Evolutionary conservation across 345 rosid species (phyloP).

Genomic region (Triadica sebifera): DNA sequence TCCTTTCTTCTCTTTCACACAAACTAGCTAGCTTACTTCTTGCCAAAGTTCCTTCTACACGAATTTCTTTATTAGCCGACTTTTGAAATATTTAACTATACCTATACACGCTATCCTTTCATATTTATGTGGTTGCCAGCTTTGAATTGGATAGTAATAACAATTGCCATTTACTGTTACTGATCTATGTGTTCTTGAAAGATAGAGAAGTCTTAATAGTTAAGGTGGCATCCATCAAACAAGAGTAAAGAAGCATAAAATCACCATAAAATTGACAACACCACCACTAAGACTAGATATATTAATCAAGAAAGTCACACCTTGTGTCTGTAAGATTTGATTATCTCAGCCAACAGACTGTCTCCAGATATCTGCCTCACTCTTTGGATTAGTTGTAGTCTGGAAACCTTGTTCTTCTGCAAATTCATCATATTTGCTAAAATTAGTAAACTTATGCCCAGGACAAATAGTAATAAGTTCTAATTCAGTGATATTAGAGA

Average conservation of each 20-base stretch:
- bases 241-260: neutral
- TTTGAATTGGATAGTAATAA: neutral
- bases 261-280: neutral
- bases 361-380: conserved; percentile 14
- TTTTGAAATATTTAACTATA: neutral
- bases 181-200: neutral
- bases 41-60: neutral
- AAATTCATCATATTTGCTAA: neutral
- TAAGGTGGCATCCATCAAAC: neutral
- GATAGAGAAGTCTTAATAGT: neutral
- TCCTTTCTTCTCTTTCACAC: neutral
- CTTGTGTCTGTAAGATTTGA: conserved; percentile 13
- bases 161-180: too few species aligned
- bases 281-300: neutral
- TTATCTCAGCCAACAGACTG: conserved; percentile 4
- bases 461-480: too few species aligned
- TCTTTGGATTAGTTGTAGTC: neutral
- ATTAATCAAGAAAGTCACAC: neutral
- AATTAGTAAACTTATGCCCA: neutral
- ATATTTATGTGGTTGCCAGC: neutral
- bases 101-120: neutral
- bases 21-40: neutral
- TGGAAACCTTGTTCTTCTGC: conserved; percentile 16
- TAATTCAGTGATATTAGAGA: too few species aligned
- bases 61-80: neutral